These are phyloP conservation scores for Echinochloa phyllopogon DNA, from an alignment of 176 grass and related monocot species.

Conservation along the genomic window DNA sequence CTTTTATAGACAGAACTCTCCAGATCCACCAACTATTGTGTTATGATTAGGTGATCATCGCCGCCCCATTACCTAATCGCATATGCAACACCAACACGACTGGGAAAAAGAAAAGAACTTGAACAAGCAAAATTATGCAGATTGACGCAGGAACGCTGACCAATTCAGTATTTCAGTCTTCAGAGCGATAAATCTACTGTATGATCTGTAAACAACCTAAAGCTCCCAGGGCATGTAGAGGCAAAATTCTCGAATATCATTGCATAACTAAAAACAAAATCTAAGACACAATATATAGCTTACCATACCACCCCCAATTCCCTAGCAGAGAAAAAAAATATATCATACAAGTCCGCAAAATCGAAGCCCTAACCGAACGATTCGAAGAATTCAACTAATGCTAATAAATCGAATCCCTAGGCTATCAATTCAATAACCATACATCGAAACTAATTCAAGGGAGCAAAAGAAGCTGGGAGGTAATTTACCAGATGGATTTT, in stretches of 20 bases:
- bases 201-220: background rate
- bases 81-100: background rate
- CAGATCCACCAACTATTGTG: constrained; percentile 3
- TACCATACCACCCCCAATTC: background rate
- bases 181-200: background rate
- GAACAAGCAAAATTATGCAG: background rate
- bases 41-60: constrained; percentile 46
- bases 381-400: constrained; percentile 6
- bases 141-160: background rate
- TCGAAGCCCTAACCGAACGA: background rate
- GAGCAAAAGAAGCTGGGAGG: background rate
- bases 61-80: background rate
- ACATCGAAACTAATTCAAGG: background rate
- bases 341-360: background rate
- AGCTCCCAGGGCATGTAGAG: background rate
- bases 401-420: background rate
- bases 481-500: background rate
- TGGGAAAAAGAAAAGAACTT: background rate
- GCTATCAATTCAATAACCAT: background rate
- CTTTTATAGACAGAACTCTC: background rate
- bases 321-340: background rate
- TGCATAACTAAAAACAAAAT: background rate
- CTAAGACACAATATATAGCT: background rate
- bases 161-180: background rate
- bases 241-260: background rate